Evolutionary conservation across 345 rosid genomes (phyloP).

Genomic region (Moricandia moricandioides): DNA sequence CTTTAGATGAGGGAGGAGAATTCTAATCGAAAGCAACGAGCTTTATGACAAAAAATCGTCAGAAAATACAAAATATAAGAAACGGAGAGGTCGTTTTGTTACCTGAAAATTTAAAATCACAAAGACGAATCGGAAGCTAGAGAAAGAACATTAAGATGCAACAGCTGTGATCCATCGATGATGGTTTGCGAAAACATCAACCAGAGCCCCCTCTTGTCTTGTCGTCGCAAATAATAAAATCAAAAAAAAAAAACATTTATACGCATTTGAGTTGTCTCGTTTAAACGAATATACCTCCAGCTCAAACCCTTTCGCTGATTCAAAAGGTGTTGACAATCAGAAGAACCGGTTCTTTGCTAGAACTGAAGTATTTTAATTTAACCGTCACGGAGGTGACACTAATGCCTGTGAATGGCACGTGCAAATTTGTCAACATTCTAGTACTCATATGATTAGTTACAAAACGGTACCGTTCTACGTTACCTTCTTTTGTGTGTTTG

Average conservation of each 20-base stretch:
- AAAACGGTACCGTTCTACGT: slow-evolving; percentile 1
- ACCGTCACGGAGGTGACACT: slow-evolving; percentile 11
- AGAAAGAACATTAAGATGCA: no score
- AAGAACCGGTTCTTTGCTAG: neutral
- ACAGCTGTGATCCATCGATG: slow-evolving; percentile 28
- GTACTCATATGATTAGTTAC: no score
- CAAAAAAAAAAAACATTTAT: neutral
- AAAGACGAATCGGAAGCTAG: neutral
- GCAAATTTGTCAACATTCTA: neutral
- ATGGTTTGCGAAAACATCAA: slow-evolving; percentile 32
- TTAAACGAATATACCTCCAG: slow-evolving; percentile 22
- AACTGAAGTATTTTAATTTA: neutral
- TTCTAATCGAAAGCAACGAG: slow-evolving; percentile 1
- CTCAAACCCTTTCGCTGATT: neutral
- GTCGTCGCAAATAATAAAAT: slow-evolving; percentile 18
- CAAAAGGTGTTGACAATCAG: slow-evolving; percentile 1
- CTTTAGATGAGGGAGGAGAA: neutral
- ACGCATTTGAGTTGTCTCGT: slow-evolving; percentile 29
- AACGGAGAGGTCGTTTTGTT: neutral
- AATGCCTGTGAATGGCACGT: slow-evolving; percentile 14
- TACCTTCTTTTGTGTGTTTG: slow-evolving; percentile 8
- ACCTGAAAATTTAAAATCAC: neutral
- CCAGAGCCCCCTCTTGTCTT: neutral
- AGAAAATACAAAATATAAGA: neutral
- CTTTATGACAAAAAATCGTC: neutral